phyloP scores from a whole-genome alignment of 2,329 filamentous ascomycete genomes.

The Colletotrichum siamense region DNA sequence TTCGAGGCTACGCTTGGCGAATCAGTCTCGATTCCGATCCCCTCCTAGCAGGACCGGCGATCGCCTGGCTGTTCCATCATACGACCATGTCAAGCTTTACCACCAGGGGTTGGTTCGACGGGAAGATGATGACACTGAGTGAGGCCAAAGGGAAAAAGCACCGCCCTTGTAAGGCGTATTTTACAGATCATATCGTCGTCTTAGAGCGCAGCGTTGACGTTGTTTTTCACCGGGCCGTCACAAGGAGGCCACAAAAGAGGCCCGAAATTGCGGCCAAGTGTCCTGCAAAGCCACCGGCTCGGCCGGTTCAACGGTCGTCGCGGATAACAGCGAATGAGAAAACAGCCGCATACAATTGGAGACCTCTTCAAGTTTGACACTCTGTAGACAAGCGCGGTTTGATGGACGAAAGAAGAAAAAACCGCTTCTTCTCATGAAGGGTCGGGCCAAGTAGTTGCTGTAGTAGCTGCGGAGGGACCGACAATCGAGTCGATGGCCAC shows the following conservation, averaged over 20 bases:
- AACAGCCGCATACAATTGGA: not conserved
- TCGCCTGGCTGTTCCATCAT: not conserved
- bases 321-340: not conserved
- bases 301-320: not conserved
- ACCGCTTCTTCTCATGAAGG: not conserved
- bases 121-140: not conserved
- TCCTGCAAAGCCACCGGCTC: slow-evolving; percentile 12
- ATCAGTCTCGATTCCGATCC: not conserved
- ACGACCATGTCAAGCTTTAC: not conserved
- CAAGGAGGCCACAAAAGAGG: slow-evolving; percentile 9
- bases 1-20: not conserved
- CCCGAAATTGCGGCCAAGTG: slow-evolving; percentile 21
- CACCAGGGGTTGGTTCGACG: not conserved
- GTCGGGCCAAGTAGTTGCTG: not conserved
- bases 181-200: not conserved
- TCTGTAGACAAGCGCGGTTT: not conserved
- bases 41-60: not conserved
- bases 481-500: not conserved
- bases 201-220: not conserved
- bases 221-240: slow-evolving; percentile 7
- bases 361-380: not conserved
- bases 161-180: slow-evolving; percentile 16
- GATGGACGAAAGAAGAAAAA: not conserved
- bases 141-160: not conserved
- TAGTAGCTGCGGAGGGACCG: not conserved